phyloP scores from a whole-genome alignment of 805 yeast species.

The Spathaspora gorwiae region DNA sequence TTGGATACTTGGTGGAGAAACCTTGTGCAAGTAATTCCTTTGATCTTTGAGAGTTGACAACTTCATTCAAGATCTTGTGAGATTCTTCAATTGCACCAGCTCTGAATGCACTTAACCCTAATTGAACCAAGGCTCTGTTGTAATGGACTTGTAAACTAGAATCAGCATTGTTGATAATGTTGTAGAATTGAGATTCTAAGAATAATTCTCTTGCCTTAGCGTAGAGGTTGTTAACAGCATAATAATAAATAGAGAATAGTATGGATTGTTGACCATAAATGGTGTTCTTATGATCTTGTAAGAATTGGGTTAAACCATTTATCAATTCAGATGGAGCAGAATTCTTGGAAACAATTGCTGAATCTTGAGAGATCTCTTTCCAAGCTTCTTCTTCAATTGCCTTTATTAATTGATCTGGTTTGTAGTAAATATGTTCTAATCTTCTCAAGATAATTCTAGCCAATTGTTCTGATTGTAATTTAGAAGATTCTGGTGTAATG shows the following conservation, averaged over 20 bases:
- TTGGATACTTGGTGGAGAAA: constrained; percentile 59
- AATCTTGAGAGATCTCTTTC: constrained; percentile 39
- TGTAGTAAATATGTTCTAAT: constrained; percentile 89
- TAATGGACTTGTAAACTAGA: constrained; percentile 83
- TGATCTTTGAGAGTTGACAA: constrained; percentile 78
- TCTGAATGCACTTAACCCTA: constrained; percentile 94
- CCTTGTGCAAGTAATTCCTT: constrained; percentile 96
- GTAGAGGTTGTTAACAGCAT: constrained; percentile 84
- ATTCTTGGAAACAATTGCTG: constrained; percentile 26
- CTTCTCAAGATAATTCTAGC: constrained; percentile 77
- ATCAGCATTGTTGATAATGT: constrained; percentile 79
- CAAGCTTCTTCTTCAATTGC: constrained; percentile 74
- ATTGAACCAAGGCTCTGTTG: constrained; percentile 92
- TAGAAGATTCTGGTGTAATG: constrained; percentile 42
- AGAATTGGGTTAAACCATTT: constrained; percentile 57
- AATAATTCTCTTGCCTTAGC: constrained; percentile 83
- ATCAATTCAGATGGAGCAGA: constrained; percentile 47
- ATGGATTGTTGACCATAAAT: constrained; percentile 77
- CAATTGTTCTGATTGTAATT: constrained; percentile 44
- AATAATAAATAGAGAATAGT: constrained; percentile 81
- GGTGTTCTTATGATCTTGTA: constrained; percentile 63
- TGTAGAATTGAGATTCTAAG: constrained; percentile 79
- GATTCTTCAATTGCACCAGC: constrained; percentile 80
- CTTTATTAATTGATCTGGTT: constrained; percentile 70
- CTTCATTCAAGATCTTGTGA: constrained; percentile 81